Evolutionary conservation across 495 filamentous ascomycete genomes (phyloP).

Genomic region (Endocarpon pusillum): DNA sequence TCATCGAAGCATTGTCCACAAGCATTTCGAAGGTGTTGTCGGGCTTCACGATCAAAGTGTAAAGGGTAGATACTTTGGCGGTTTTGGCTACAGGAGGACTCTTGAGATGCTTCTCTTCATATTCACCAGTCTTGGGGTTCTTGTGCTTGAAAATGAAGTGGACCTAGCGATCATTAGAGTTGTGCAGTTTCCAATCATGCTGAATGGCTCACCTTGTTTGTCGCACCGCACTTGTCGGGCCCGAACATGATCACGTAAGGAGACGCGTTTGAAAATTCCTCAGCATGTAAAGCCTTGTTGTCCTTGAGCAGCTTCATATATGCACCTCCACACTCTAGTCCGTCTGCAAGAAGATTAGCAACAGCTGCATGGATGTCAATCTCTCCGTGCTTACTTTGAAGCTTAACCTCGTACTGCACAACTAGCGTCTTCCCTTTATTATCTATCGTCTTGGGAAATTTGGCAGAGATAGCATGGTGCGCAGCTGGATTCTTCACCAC

Average conservation of each 20-base stretch:
- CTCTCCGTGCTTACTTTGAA: slow-evolving; percentile 59
- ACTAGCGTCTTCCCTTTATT: slow-evolving; percentile 94
- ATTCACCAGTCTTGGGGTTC: slow-evolving; percentile 99
- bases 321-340: slow-evolving; percentile 94
- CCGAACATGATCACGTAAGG: slow-evolving; percentile 99
- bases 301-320: slow-evolving; percentile 99
- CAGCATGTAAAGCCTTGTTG: slow-evolving; percentile 87
- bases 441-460: slow-evolving; percentile 91
- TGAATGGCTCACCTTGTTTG: slow-evolving; percentile 62
- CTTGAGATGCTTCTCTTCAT: slow-evolving; percentile 98
- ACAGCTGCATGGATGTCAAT: slow-evolving; percentile 2
- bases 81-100: slow-evolving; percentile 70
- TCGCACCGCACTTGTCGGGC: slow-evolving; percentile 97
- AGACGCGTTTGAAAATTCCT: slow-evolving; percentile 94
- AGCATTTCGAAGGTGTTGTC: slow-evolving; percentile 90
- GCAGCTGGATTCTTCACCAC: slow-evolving; percentile 93
- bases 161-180: too few relatives aligned
- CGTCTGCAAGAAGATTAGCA: slow-evolving; percentile 37
- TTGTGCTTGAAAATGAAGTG: slow-evolving; percentile 99
- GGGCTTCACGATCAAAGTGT: slow-evolving; percentile 88
- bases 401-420: slow-evolving; percentile 98
- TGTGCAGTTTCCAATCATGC: too few relatives aligned
- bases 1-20: slow-evolving; percentile 70
- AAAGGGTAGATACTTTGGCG: slow-evolving; percentile 78
- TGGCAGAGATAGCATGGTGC: slow-evolving; percentile 98